Evolutionary conservation across 2,329 filamentous ascomycete species (phyloP).

Genomic region (Paraphoma chrysanthemicola): DNA sequence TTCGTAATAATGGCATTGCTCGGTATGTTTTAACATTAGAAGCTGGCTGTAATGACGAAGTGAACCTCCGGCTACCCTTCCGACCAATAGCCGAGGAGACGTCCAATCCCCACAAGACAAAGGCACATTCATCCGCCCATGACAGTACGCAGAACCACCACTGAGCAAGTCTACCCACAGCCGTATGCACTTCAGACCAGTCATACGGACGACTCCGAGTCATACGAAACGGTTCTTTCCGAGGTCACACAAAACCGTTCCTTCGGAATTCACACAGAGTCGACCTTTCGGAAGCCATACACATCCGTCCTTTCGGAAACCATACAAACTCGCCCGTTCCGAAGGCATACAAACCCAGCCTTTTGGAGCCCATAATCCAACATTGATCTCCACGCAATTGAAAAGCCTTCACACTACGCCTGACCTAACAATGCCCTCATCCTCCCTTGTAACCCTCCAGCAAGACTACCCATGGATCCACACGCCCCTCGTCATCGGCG

Average conservation of each 20-base stretch:
- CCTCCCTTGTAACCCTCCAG: constrained; percentile 26
- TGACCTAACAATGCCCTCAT: constrained; percentile 5
- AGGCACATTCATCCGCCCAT: no score
- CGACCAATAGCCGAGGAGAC: constrained; percentile 4
- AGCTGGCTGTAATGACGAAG: not conserved
- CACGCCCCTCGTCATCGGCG: constrained; percentile 65
- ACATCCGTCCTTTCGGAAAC: not conserved
- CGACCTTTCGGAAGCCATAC: not conserved
- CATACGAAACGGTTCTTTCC: no score
- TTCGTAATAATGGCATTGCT: constrained; percentile 5
- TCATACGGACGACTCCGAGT: no score
- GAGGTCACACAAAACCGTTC: no score
- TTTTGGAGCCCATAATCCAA: not conserved
- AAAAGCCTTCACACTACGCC: not conserved
- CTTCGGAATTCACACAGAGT: not conserved
- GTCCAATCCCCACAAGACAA: not conserved
- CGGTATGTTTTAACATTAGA: not conserved
- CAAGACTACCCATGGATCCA: constrained; percentile 65
- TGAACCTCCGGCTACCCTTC: not conserved
- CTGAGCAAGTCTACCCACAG: no score
- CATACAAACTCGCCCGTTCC: no score
- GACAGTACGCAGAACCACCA: no score
- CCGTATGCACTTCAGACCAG: no score
- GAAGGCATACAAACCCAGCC: not conserved
- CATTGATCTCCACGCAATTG: not conserved